Percentiles rank a stretch among this genome's conserved stretches.
phyloP scores from a whole-genome alignment of 179 eudicot genomes.

The Camellia oleifera region DNA sequence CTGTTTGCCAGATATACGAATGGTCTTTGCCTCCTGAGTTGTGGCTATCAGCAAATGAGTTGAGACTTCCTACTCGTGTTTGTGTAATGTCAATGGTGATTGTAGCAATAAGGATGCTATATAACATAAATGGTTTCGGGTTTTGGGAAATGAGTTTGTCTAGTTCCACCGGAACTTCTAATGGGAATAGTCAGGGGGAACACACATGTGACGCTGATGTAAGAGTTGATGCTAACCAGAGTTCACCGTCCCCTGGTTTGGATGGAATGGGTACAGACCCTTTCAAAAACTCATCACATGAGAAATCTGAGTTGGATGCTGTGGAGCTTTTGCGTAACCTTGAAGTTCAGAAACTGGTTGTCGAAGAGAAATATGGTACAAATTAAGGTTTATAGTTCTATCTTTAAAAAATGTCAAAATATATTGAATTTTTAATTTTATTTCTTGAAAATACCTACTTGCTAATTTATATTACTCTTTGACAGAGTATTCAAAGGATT shows the following conservation, averaged over 20 bases:
- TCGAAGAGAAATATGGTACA: constrained; percentile 49
- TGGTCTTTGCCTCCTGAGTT: constrained; percentile 91
- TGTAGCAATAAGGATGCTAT: constrained; percentile 63
- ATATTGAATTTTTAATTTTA: not conserved
- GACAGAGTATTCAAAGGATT: constrained; percentile 59
- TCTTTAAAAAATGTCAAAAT: not conserved
- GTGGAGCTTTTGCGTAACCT: constrained; percentile 53
- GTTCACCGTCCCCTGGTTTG: constrained; percentile 10
- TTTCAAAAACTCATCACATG: constrained; percentile 18
- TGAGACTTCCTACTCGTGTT: constrained; percentile 71
- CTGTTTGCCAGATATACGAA: constrained; percentile 58
- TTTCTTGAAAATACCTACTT: not conserved
- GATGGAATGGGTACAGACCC: constrained; percentile 17
- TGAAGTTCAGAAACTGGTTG: constrained; percentile 44
- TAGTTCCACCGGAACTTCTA: constrained; percentile 23
- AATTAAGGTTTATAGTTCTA: not conserved
- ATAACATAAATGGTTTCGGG: constrained; percentile 83
- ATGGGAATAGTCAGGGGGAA: constrained; percentile 20
- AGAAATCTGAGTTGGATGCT: constrained; percentile 43
- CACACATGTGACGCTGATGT: constrained; percentile 8
- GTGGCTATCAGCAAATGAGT: constrained; percentile 64
- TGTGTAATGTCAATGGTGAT: constrained; percentile 80
- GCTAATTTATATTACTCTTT: constrained; percentile 10
- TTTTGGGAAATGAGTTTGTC: constrained; percentile 73
- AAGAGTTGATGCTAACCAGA: constrained; percentile 24